These are phyloP conservation scores for Trichaptum fuscoviolaceum DNA, from an alignment of 768 basidiomycete species.

Conservation along the genomic window DNA sequence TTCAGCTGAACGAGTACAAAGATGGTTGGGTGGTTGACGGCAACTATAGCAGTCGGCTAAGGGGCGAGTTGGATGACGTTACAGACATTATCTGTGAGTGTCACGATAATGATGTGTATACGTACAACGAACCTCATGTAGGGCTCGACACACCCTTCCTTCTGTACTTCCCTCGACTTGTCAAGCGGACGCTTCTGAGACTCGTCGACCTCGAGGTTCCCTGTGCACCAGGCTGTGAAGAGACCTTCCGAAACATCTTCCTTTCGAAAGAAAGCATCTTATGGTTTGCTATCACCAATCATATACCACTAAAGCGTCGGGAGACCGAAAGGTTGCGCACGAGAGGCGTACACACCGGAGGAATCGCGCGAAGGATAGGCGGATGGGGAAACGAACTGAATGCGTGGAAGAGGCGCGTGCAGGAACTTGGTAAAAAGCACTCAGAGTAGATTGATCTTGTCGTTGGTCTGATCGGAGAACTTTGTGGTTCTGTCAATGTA, in stretches of 20 bases:
- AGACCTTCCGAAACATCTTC: constrained; percentile 35
- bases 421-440: not conserved
- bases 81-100: constrained; percentile 54
- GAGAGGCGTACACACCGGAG: constrained; percentile 29
- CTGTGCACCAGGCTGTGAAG: constrained; percentile 48
- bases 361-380: constrained; percentile 43
- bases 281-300: constrained; percentile 44
- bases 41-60: constrained; percentile 29
- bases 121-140: constrained; percentile 18
- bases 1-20: constrained; percentile 26
- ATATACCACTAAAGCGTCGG: constrained; percentile 26
- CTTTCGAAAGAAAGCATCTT: constrained; percentile 47
- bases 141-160: constrained; percentile 65
- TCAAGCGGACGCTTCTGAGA: constrained; percentile 48
- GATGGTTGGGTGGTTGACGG: constrained; percentile 55
- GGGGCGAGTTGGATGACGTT: constrained; percentile 31
- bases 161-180: constrained; percentile 56
- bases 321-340: constrained; percentile 24
- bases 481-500: no score
- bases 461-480: no score
- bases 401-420: constrained; percentile 27
- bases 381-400: constrained; percentile 44
- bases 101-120: not conserved
- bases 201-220: constrained; percentile 28
- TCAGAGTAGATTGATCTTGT: not conserved